These are phyloP conservation scores for Capronia epimyces DNA, from an alignment of 2,329 filamentous ascomycete genomes.

Conservation along the genomic window DNA sequence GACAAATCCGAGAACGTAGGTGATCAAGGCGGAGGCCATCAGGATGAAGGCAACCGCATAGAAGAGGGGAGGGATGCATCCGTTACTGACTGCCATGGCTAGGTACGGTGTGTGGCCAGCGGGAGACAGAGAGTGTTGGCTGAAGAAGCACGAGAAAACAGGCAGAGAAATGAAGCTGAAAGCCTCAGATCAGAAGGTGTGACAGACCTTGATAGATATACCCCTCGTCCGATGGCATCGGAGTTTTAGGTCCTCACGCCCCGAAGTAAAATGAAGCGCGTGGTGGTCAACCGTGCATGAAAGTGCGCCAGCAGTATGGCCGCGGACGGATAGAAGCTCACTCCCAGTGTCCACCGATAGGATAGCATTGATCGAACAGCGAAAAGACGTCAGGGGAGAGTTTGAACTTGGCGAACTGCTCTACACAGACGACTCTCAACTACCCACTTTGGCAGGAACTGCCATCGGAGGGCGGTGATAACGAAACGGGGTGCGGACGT, in stretches of 20 bases:
- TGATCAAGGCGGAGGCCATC: slow-evolving; percentile 12
- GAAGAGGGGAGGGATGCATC: slow-evolving; percentile 8
- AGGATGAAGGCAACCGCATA: slow-evolving; percentile 17
- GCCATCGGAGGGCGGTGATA: neutral
- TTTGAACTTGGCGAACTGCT: neutral
- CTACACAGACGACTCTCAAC: neutral
- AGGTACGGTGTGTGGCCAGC: neutral
- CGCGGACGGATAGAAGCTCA: neutral
- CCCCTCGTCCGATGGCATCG: neutral
- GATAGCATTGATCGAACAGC: neutral
- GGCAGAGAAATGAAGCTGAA: neutral
- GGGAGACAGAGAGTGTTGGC: neutral
- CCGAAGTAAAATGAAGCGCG: neutral
- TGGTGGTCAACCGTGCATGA: neutral
- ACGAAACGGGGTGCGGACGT: neutral
- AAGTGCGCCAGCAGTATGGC: neutral
- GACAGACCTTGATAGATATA: neutral
- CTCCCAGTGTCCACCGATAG: neutral
- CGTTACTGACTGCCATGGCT: slow-evolving; percentile 7
- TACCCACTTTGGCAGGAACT: neutral
- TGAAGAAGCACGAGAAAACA: neutral
- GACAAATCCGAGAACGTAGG: slow-evolving; percentile 14
- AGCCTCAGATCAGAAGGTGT: neutral
- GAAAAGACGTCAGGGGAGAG: neutral
- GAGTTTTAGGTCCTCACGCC: neutral